These are phyloP conservation scores for Jackrogersella minutella DNA, from an alignment of 495 filamentous ascomycete species.

Conservation along the genomic window DNA sequence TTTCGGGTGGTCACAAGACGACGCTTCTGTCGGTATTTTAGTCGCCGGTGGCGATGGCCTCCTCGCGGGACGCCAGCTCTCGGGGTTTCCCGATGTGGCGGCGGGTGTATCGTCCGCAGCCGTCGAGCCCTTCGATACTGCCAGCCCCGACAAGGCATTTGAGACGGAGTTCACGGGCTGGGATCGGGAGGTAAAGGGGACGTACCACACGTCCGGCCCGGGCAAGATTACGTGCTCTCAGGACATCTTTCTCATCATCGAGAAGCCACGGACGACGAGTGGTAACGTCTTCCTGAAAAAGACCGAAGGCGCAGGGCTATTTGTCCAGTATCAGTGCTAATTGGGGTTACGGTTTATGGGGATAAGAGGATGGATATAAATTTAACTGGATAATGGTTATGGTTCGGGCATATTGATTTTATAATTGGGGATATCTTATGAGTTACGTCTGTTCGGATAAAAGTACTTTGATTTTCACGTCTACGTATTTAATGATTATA, in stretches of 20 bases:
- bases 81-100: constrained; percentile 6
- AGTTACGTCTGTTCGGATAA: background rate
- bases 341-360: background rate
- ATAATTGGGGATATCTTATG: background rate
- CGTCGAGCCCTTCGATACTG: constrained; percentile 7
- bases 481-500: no score
- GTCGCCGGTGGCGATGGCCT: constrained; percentile 21
- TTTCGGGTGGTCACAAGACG: constrained; percentile 27
- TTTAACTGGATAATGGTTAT: background rate
- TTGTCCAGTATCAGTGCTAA: constrained; percentile 17
- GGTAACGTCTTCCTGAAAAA: constrained; percentile 29
- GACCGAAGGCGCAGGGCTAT: constrained; percentile 11
- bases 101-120: constrained; percentile 5
- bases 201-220: constrained; percentile 12
- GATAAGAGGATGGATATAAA: background rate
- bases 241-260: constrained; percentile 13
- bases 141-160: background rate
- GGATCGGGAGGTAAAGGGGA: constrained; percentile 15
- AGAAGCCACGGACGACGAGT: constrained; percentile 12
- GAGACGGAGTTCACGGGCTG: constrained; percentile 22
- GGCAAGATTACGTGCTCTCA: constrained; percentile 12
- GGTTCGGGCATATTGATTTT: background rate
- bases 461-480: background rate
- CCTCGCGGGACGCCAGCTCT: constrained; percentile 6
- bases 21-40: background rate